Percentiles rank a stretch among this genome's conserved stretches.
phyloP scores from a whole-genome alignment of 768 basidiomycete species.

The Rhizopogon vesiculosus region DNA sequence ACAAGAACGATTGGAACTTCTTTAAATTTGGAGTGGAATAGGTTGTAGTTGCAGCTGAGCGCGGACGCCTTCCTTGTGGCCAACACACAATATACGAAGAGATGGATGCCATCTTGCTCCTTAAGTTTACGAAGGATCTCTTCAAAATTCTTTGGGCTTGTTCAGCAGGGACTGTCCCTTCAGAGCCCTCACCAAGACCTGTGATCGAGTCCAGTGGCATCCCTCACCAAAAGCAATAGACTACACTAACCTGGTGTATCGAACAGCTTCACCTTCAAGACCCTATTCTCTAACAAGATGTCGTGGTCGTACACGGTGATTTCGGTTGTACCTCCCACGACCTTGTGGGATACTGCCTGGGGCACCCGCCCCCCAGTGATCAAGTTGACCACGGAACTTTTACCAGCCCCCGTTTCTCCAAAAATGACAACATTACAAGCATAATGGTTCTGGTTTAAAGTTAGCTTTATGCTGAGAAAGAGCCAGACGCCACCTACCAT shows the following conservation, averaged over 20 bases:
- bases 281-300: not conserved
- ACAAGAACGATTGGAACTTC: slow-evolving; percentile 12
- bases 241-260: slow-evolving; percentile 4
- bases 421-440: slow-evolving; percentile 22
- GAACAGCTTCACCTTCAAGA: slow-evolving; percentile 8
- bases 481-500: not conserved
- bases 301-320: not conserved
- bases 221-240: slow-evolving; percentile 6
- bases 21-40: slow-evolving; percentile 6
- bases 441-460: not conserved
- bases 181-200: slow-evolving; percentile 7
- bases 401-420: slow-evolving; percentile 28
- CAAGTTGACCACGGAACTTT: slow-evolving; percentile 27
- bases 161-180: slow-evolving; percentile 2
- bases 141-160: slow-evolving; percentile 4
- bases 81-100: slow-evolving; percentile 17
- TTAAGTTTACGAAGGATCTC: slow-evolving; percentile 6
- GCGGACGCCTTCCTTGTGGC: slow-evolving; percentile 13
- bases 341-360: slow-evolving; percentile 15
- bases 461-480: not conserved
- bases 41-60: slow-evolving; percentile 11
- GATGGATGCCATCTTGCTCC: slow-evolving; percentile 8
- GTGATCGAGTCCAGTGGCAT: slow-evolving; percentile 14
- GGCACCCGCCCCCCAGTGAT: slow-evolving; percentile 29
- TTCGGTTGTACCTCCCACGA: slow-evolving; percentile 13